Percentiles rank a stretch among this genome's conserved stretches.
phyloP scores from a whole-genome alignment of 1,139 yeast species.

The Groenewaldozyma auringiensis region DNA sequence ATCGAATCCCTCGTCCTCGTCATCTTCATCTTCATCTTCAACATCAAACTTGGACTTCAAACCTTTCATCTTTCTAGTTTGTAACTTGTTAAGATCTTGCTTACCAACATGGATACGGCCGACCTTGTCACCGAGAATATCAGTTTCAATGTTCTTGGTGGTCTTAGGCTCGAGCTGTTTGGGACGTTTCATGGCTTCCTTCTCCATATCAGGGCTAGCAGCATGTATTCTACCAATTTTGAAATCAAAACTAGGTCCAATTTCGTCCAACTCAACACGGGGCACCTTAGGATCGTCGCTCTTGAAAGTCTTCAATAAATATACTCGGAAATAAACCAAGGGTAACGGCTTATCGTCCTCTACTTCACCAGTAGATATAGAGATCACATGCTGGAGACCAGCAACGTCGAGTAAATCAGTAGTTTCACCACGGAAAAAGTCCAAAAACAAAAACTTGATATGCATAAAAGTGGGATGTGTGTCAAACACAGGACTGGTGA shows the following conservation, averaged over 20 bases:
- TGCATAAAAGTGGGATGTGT: slow-evolving; percentile 81
- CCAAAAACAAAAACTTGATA: slow-evolving; percentile 79
- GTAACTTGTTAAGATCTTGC: slow-evolving; percentile 84
- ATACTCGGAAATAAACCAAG: slow-evolving; percentile 79
- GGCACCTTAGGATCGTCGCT: slow-evolving; percentile 72
- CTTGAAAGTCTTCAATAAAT: slow-evolving; percentile 69
- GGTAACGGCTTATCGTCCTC: slow-evolving; percentile 72
- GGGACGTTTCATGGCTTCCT: slow-evolving; percentile 78
- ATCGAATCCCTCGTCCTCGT: slow-evolving; percentile 21
- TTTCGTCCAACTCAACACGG: slow-evolving; percentile 87
- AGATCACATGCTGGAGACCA: slow-evolving; percentile 84
- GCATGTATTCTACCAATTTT: slow-evolving; percentile 78
- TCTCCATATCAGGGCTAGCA: slow-evolving; percentile 85
- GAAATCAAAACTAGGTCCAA: slow-evolving; percentile 94
- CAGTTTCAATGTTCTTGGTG: slow-evolving; percentile 84
- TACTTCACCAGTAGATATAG: slow-evolving; percentile 66
- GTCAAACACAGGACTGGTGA: slow-evolving; percentile 90
- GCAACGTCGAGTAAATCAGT: slow-evolving; percentile 87
- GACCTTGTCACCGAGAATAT: slow-evolving; percentile 90
- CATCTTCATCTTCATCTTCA: slow-evolving; percentile 44
- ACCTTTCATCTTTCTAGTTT: slow-evolving; percentile 98
- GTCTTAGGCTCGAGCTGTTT: slow-evolving; percentile 74
- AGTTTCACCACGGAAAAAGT: slow-evolving; percentile 80
- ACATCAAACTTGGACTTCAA: slow-evolving; percentile 72
- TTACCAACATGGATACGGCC: slow-evolving; percentile 95